Evolutionary conservation across 352 stramenopile species (phyloP).

Genomic region (Phytophthora sp.): DNA sequence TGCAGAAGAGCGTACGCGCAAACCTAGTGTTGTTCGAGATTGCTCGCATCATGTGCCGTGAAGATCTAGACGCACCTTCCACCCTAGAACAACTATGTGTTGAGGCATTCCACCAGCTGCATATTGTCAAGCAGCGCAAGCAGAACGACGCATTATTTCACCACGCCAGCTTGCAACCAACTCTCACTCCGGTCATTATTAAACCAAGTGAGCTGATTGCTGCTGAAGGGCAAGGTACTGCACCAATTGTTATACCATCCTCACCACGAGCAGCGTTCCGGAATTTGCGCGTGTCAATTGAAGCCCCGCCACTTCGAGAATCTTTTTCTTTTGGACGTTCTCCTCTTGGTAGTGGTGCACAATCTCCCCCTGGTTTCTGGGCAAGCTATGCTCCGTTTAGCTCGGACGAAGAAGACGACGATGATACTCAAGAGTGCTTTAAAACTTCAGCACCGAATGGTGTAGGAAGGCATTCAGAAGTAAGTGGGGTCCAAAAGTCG

Average conservation of each 20-base stretch:
- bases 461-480: conserved; percentile 14
- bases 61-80: conserved; percentile 80
- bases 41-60: conserved; percentile 84
- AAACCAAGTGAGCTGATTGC: conserved; percentile 20
- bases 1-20: conserved; percentile 78
- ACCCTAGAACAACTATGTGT: conserved; percentile 67
- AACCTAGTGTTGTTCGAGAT: conserved; percentile 75
- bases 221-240: conserved; percentile 13
- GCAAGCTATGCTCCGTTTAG: conserved; percentile 77
- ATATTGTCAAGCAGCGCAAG: conserved; percentile 41
- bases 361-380: conserved; percentile 81
- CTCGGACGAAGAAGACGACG: conserved; percentile 60
- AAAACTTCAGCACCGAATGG: conserved; percentile 15
- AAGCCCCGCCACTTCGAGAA: conserved; percentile 38
- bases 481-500: conserved; percentile 10
- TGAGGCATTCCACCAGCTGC: conserved; percentile 72
- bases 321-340: conserved; percentile 34
- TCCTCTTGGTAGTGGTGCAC: conserved; percentile 49
- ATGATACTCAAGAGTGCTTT: conserved; percentile 26
- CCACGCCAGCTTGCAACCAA: conserved; percentile 24
- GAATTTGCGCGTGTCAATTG: conserved; percentile 65
- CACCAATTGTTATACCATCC: conserved; percentile 26
- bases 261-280: conserved; percentile 34
- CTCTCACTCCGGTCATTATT: conserved; percentile 16
- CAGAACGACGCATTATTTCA: conserved; percentile 31